Percentiles rank a stretch among this genome's conserved stretches.
Conservation (phyloP, 2,329 filamentous ascomycete genomes). For the Penicillium sp. region DNA sequence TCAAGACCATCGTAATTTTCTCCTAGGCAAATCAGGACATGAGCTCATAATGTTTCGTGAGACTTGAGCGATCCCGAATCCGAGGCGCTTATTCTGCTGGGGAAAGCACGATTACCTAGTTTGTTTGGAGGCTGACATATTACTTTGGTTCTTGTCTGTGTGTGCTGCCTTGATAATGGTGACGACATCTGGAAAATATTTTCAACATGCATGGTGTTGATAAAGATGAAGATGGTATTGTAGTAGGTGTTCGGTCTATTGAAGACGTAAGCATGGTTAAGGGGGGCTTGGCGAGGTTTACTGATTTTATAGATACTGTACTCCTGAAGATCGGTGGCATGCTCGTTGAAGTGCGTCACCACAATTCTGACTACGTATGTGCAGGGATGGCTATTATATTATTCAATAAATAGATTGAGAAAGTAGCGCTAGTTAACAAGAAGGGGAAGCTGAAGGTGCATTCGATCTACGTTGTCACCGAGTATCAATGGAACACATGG, state of each 20-base stretch:
- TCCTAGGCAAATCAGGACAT: slow-evolving; percentile 16
- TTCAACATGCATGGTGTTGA: too few species aligned
- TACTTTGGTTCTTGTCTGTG: not conserved
- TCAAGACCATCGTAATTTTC: slow-evolving; percentile 34
- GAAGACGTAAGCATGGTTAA: too few species aligned
- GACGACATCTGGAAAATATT: not conserved
- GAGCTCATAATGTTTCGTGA: slow-evolving; percentile 30
- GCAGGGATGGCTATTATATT: too few species aligned
- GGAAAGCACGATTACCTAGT: not conserved
- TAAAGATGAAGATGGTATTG: too few species aligned
- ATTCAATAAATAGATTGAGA: not conserved
- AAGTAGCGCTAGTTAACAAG: too few species aligned
- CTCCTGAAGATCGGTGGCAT: not conserved
- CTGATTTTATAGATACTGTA: not conserved
- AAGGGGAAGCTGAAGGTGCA: too few species aligned
- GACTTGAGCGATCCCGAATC: too few species aligned
- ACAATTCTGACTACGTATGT: not conserved
- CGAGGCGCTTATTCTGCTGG: too few species aligned
- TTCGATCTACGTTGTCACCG: too few species aligned
- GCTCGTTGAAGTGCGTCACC: not conserved
- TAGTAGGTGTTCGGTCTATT: too few species aligned
- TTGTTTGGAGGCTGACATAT: not conserved
- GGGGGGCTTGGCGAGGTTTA: not conserved
- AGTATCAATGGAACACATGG: too few species aligned
- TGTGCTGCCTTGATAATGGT: not conserved